Percentiles rank a stretch among this genome's conserved stretches.
Conservation (phyloP, 1,284 basidiomycete species). For the Ganoderma sinense region DNA sequence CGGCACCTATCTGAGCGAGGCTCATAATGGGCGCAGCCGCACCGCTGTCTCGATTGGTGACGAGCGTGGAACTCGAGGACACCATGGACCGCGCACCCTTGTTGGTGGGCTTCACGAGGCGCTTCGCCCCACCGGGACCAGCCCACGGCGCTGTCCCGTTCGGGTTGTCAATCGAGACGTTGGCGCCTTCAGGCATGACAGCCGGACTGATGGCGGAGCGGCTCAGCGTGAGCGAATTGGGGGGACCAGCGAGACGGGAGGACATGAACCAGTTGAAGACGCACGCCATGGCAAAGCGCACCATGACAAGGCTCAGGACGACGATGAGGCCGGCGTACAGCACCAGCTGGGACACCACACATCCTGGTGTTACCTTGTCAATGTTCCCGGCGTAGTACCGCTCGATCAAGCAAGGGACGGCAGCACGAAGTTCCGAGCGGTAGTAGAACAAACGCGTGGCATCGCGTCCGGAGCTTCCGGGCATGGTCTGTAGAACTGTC, state of each 20-base stretch:
- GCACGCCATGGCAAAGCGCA: constrained; percentile 96
- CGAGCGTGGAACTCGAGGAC: constrained; percentile 62
- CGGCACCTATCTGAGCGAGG: constrained; percentile 89
- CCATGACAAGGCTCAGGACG: constrained; percentile 90
- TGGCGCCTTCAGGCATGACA: constrained; percentile 95
- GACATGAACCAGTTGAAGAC: constrained; percentile 97
- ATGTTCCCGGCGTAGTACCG: constrained; percentile 95
- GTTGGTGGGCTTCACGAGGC: constrained; percentile 48
- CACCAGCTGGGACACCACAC: constrained; percentile 90
- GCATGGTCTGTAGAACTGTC: constrained; percentile 63
- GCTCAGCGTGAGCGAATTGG: constrained; percentile 70
- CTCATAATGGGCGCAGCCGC: constrained; percentile 71
- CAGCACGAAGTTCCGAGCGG: constrained; percentile 66
- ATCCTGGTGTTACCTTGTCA: constrained; percentile 96
- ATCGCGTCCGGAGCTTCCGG: constrained; percentile 78
- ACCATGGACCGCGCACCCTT: constrained; percentile 56
- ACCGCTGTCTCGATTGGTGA: constrained; percentile 49
- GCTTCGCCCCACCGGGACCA: constrained; percentile 58
- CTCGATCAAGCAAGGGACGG: constrained; percentile 82
- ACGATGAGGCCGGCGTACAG: constrained; percentile 93
- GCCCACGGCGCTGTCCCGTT: constrained; percentile 96
- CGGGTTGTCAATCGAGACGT: constrained; percentile 86
- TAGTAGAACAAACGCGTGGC: constrained; percentile 88
- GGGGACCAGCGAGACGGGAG: constrained; percentile 77
- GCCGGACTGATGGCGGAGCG: constrained; percentile 89